These are phyloP conservation scores for Aegle marmelos DNA, from an alignment of 345 rosid species.

Conservation along the genomic window DNA sequence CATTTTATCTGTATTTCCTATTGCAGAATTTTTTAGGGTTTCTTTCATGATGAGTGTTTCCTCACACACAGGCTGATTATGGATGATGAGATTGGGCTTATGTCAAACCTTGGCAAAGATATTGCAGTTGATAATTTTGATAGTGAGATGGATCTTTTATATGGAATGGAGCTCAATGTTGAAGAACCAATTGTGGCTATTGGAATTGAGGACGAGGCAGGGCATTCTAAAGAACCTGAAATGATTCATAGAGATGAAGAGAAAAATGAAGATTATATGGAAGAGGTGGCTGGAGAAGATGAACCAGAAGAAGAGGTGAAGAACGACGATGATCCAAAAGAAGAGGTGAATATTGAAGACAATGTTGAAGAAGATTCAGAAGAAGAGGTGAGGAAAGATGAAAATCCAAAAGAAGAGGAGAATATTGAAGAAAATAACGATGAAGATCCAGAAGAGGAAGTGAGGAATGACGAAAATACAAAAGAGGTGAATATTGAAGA, in stretches of 20 bases:
- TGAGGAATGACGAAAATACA: not conserved
- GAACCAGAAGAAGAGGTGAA: not conserved
- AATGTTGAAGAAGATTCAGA: not conserved
- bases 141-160: not conserved
- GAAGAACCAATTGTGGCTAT: not conserved
- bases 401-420: not conserved
- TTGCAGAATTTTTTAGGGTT: not conserved
- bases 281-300: not conserved
- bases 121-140: not conserved
- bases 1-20: not conserved
- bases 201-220: not conserved
- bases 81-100: conserved; percentile 9
- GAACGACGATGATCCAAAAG: not conserved
- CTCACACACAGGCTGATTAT: not conserved
- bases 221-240: not conserved
- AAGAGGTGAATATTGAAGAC: not conserved
- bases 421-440: not conserved
- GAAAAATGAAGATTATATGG: not conserved
- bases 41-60: not conserved
- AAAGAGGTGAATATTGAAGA: not conserved
- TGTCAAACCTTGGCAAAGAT: not conserved
- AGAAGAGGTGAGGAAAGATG: not conserved
- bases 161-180: not conserved
- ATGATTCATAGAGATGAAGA: not conserved
- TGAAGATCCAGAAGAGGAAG: no score